Evolutionary conservation across 225 moss, liverwort and hornwort genomes (phyloP).

Genomic region (Polytrichum commune): DNA sequence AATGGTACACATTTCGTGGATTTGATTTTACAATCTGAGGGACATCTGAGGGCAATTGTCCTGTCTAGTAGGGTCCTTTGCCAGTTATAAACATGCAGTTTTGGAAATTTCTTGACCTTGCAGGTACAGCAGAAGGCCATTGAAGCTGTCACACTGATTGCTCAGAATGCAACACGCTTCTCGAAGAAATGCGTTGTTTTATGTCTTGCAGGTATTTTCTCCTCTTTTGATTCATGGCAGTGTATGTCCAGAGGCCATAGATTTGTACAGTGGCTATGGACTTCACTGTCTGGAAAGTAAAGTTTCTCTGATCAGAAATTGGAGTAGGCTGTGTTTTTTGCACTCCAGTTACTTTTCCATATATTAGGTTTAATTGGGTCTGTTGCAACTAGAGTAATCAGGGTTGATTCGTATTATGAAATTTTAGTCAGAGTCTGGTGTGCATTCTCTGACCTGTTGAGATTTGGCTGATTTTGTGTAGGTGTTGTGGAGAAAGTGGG

Average conservation of each 20-base stretch:
- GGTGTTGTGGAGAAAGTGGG: constrained; percentile 84
- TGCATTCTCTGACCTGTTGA: background rate
- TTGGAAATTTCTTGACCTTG: background rate
- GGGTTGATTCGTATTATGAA: too few relatives aligned
- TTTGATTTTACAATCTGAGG: background rate
- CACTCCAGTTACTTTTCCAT: background rate
- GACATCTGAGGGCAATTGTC: background rate
- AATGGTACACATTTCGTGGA: too few relatives aligned
- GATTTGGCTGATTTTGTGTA: constrained; percentile 18
- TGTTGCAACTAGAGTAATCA: too few relatives aligned
- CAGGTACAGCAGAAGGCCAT: constrained; percentile 93
- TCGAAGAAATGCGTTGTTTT: constrained; percentile 88
- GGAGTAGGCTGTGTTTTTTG: background rate
- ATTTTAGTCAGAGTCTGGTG: too few relatives aligned
- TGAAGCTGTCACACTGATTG: constrained; percentile 65
- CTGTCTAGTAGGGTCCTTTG: background rate
- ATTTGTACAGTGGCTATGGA: too few relatives aligned
- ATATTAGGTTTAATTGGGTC: background rate
- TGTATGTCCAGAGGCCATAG: too few relatives aligned
- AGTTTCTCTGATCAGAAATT: too few relatives aligned
- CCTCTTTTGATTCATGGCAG: background rate
- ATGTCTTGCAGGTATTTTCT: constrained; percentile 58
- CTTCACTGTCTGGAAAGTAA: too few relatives aligned
- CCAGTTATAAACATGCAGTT: too few relatives aligned
- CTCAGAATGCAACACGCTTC: constrained; percentile 62